Base-by-base conservation (phyloP, 2,329 filamentous ascomycete genomes). In the Ascochyta pisi region DNA sequence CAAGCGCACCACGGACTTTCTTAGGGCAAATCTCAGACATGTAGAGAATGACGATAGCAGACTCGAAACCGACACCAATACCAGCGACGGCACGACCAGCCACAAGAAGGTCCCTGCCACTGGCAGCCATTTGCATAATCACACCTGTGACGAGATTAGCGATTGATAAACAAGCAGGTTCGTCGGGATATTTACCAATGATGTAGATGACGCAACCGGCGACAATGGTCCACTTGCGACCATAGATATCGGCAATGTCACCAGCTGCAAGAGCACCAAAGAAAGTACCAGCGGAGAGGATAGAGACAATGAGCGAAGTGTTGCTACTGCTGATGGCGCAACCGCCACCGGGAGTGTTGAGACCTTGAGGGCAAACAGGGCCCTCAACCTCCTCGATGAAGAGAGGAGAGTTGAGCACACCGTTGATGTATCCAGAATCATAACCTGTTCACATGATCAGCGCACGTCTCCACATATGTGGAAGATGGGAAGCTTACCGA, bases 251-350 rank as follows among this genome's bases (percentile, higher is more conserved):
- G 42, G 86, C 90, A 5, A 52, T 37, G 55, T 60, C 89, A 13
- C 89, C 89, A 34, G 89, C 84, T 8, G 87, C 71, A 19, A 94
- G 79, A 27, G 90, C 82, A 42, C 90, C 91, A 50, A 90, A 76
- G 63, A 90, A 86, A 19, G 90, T 94, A 42, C 91, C 91, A 31
- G 87, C 89, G 58, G 90, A 93, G 39, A 95, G 82, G 59, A 94
- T 92, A 19, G 90, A 88, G 48, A 93, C 90, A 50, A 92, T 88
- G 59, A 84, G 79, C 23, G 54, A 57, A 10, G 49, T 57, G 50
- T 57, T 54, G 45, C 33, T 41, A 8, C 34, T 22, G 27, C 37
- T 40, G 57, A 64, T 24, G 52, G 62, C 46, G 55, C 56, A 44
- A 26, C 29, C n/a, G 23, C 61, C 59, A 42, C 52, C 50, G 1